These are phyloP conservation scores for Thermomyces lanuginosus DNA, from an alignment of 2,329 filamentous ascomycete genomes.

Conservation along the genomic window DNA sequence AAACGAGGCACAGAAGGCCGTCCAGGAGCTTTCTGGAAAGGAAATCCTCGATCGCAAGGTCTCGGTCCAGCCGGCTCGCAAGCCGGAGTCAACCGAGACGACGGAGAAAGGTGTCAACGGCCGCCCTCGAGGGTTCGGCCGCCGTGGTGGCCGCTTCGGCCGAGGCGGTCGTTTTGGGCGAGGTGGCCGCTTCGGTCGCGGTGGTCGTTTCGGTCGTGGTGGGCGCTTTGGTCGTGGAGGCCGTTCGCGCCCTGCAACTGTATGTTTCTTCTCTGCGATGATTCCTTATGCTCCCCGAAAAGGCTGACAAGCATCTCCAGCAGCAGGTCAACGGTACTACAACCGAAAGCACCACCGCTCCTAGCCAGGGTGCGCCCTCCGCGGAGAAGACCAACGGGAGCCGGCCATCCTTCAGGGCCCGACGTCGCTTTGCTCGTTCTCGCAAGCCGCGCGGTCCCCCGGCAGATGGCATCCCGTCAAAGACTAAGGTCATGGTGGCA, in stretches of 20 bases:
- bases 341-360: constrained; percentile 29
- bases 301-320: not conserved
- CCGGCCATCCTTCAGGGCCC: constrained; percentile 27
- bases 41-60: constrained; percentile 98
- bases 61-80: constrained; percentile 94
- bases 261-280: constrained; percentile 4
- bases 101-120: constrained; percentile 59
- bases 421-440: constrained; percentile 32
- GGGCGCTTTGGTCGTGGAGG: too few relatives aligned
- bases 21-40: constrained; percentile 88
- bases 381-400: constrained; percentile 41
- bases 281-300: constrained; percentile 1
- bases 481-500: constrained; percentile 99
- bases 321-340: constrained; percentile 18
- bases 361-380: constrained; percentile 37
- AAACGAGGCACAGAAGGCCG: constrained; percentile 86
- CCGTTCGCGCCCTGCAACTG: constrained; percentile 39
- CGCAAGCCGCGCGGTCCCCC: constrained; percentile 83
- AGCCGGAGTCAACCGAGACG: constrained; percentile 73
- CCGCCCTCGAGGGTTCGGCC: constrained; percentile 53
- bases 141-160: constrained; percentile 40
- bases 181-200: constrained; percentile 48
- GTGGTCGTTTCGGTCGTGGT: constrained; percentile 54
- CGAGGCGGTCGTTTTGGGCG: constrained; percentile 47
- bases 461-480: constrained; percentile 91